Evolutionary conservation across 352 stramenopile genomes (phyloP).

Genomic region (Globisporangium cystogenes): DNA sequence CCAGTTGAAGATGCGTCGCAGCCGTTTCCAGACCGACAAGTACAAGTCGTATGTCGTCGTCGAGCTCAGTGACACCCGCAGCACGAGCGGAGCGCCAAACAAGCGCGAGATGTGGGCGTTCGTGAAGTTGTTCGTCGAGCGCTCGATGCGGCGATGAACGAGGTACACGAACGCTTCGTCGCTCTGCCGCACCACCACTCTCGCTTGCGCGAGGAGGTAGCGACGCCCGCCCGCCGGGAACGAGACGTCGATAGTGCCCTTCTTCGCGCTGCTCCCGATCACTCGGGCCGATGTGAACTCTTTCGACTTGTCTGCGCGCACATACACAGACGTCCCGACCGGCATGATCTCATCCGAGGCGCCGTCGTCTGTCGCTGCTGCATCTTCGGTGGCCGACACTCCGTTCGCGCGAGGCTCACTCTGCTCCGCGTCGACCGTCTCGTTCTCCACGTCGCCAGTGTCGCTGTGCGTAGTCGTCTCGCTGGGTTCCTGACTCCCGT

Average conservation of each 20-base stretch:
- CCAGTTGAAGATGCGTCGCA: slow-evolving; percentile 86
- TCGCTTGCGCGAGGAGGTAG: slow-evolving; percentile 56
- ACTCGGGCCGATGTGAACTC: slow-evolving; percentile 54
- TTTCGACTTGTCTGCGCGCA: slow-evolving; percentile 61
- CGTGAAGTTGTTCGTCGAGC: slow-evolving; percentile 74
- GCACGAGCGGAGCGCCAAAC: slow-evolving; percentile 72
- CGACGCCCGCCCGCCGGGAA: slow-evolving; percentile 51
- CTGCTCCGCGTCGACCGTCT: background rate
- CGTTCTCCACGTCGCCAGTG: background rate
- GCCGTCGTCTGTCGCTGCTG: slow-evolving; percentile 8
- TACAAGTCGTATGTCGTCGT: slow-evolving; percentile 78
- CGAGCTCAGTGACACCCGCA: slow-evolving; percentile 54
- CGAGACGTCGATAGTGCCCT: slow-evolving; percentile 57
- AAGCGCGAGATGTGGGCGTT: slow-evolving; percentile 72
- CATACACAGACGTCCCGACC: slow-evolving; percentile 51
- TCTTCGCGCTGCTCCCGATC: slow-evolving; percentile 54
- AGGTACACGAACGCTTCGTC: slow-evolving; percentile 68
- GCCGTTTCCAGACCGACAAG: slow-evolving; percentile 64
- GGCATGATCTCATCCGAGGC: slow-evolving; percentile 18
- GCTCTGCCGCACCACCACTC: slow-evolving; percentile 42
- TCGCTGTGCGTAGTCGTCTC: background rate
- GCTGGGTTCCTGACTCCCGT: background rate
- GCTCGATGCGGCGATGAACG: slow-evolving; percentile 82
- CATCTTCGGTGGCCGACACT: background rate
- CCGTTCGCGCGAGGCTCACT: background rate